Evolutionary conservation across 1,284 basidiomycete genomes (phyloP), one percentile per base, ranked within the genome.

Genomic region (Lentinula novae-zelandiae): DNA sequence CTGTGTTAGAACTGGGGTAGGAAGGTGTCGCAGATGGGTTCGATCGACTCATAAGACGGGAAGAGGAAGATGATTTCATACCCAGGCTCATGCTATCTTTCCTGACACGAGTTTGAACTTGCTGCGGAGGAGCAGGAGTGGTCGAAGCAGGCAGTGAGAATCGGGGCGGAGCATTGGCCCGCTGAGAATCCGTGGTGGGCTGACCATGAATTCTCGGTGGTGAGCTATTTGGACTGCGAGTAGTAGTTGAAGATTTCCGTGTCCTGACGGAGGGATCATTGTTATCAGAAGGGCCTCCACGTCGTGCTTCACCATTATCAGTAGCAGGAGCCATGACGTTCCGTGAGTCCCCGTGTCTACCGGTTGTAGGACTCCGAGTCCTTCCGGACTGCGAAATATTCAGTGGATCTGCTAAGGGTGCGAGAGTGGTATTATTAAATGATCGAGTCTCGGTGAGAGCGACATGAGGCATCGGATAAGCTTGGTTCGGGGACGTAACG

Each of bases 391-490:
- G 52, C 8, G 52, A 46, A 22, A 54, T 54, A 33, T 54, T 54
- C 39, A 42, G 39, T 1, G 53, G 39, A 42, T 54, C 39, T 42
- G 53, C 39, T 27, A 31, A 2, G 20, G 20, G 44, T 22, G 44
- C 20, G 10, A n/a, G 6, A 46, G 44, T 34, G 27, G 27, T 33
- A 22, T 15, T 42, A 27, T 42, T 46, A 20, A 36, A 17, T 17
- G 54, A 56, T 56, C 54, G 54, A 56, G 13, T 34, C 7, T 56
- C 53, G 20, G 38, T 54, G 20, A 20, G 38, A 34, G 10, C 27
- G 36, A 13, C 54, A 56, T 15, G 54, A 56, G 54, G 54, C 54
- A 56, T 56, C 54, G 54, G 54, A 56, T 56, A 56, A 46, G 27
- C n/a, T 31, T 56, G 54, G 33, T 31, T 56, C n/a, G 27, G 22